A percentile compares a stretch with the other conserved stretches of the same genome.
phyloP scores from a whole-genome alignment of 78 protist species.

The Protostelium mycophagum region DNA sequence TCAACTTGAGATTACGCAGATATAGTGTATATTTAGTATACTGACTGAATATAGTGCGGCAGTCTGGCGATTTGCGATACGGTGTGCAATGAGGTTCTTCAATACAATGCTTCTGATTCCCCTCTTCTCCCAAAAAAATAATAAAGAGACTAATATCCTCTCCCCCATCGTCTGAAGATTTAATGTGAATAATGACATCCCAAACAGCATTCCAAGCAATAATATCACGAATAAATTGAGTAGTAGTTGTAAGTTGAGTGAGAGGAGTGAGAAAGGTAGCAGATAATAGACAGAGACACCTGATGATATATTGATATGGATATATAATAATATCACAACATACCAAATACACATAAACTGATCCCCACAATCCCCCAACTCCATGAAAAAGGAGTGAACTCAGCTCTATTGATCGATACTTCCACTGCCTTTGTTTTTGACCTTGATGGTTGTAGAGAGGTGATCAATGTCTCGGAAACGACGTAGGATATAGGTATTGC shows the following conservation, averaged over 20 bases:
- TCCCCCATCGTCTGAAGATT: slow-evolving; percentile 70
- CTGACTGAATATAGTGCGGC: slow-evolving; percentile 83
- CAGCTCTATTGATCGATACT: slow-evolving; percentile 66
- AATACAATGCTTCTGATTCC: slow-evolving; percentile 53
- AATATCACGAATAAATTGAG: slow-evolving; percentile 82
- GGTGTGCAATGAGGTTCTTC: slow-evolving; percentile 88
- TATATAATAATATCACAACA: too few relatives aligned
- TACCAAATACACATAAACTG: slow-evolving; percentile 49
- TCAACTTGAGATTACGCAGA: too few relatives aligned
- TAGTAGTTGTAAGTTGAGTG: slow-evolving; percentile 69
- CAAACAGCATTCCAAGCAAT: slow-evolving; percentile 79
- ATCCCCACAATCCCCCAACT: slow-evolving; percentile 61
- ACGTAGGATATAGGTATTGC: slow-evolving; percentile 86
- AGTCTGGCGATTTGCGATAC: slow-evolving; percentile 90
- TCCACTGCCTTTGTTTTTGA: slow-evolving; percentile 67
- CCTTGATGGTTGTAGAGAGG: slow-evolving; percentile 71
- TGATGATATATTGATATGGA: too few relatives aligned
- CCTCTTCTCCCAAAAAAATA: slow-evolving; percentile 74
- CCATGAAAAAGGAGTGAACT: slow-evolving; percentile 13
- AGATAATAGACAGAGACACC: slow-evolving; percentile 80
- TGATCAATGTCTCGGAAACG: slow-evolving; percentile 50
- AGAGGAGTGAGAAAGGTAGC: slow-evolving; percentile 77
- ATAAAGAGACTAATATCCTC: slow-evolving; percentile 21
- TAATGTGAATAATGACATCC: slow-evolving; percentile 66
- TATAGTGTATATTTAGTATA: too few relatives aligned